Evolutionary conservation across 2,329 filamentous ascomycete species (phyloP).

Genomic region (Aspergillus novoparasiticus): DNA sequence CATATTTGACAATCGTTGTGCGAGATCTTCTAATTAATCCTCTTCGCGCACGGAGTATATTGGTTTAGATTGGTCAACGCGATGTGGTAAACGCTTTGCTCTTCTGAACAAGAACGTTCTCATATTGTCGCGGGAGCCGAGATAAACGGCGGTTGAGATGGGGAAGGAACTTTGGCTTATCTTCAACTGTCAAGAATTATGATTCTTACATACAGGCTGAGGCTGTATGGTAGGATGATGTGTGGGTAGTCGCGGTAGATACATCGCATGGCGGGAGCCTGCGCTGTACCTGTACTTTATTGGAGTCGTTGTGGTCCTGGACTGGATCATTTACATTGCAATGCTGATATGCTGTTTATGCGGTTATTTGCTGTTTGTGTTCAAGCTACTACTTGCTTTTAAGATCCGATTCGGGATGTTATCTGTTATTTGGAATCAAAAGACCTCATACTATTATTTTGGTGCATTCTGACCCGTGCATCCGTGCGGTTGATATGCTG

Average conservation of each 20-base stretch:
- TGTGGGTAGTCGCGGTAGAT: slow-evolving; percentile 20
- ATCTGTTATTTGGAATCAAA: slow-evolving; percentile 4
- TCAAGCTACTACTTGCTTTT: slow-evolving; percentile 1
- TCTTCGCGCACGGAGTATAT: slow-evolving; percentile 12
- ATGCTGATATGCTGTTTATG: slow-evolving; percentile 20
- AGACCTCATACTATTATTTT: background rate
- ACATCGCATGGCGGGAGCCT: slow-evolving; percentile 25
- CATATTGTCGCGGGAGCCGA: background rate
- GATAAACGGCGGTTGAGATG: background rate
- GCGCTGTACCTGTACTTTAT: slow-evolving; percentile 29
- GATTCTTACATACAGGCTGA: slow-evolving; percentile 9
- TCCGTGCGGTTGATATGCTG: background rate
- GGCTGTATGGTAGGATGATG: slow-evolving; percentile 15
- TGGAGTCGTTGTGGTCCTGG: slow-evolving; percentile 23
- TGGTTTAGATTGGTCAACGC: background rate
- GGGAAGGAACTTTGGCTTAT: background rate
- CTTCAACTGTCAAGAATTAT: background rate
- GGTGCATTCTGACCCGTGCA: background rate
- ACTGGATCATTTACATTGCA: slow-evolving; percentile 23
- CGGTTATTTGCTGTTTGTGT: slow-evolving; percentile 12
- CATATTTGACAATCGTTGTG: slow-evolving; percentile 17
- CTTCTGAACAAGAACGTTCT: too few species aligned
- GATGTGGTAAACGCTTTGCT: background rate
- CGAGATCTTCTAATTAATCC: slow-evolving; percentile 7
- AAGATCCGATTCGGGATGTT: slow-evolving; percentile 7